These are phyloP conservation scores for Colletotrichum sp. DNA, from an alignment of 2,329 filamentous ascomycete species.

Conservation along the genomic window DNA sequence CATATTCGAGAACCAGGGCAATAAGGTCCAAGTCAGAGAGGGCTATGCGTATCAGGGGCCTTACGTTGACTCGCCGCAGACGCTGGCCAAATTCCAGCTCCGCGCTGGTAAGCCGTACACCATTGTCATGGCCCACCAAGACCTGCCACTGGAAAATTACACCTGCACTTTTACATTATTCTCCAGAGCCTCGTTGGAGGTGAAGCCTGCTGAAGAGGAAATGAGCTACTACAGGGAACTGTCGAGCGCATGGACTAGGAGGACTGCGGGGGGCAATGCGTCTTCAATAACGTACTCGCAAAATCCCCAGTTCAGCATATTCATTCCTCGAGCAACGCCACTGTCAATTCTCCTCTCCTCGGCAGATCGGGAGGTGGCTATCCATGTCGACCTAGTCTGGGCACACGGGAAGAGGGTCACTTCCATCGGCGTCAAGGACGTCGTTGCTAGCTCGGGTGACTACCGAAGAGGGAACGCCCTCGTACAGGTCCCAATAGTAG, in stretches of 20 bases:
- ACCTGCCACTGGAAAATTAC: slow-evolving; percentile 74
- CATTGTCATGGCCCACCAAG: slow-evolving; percentile 78
- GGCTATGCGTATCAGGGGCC: slow-evolving; percentile 75
- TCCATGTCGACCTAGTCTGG: slow-evolving; percentile 87
- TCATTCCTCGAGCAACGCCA: slow-evolving; percentile 59
- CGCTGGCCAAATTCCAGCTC: slow-evolving; percentile 71
- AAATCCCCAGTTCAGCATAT: slow-evolving; percentile 86
- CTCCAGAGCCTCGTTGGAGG: slow-evolving; percentile 64
- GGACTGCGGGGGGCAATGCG: slow-evolving; percentile 85
- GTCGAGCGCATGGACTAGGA: slow-evolving; percentile 73
- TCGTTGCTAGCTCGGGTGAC: slow-evolving; percentile 84
- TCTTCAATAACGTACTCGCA: slow-evolving; percentile 76
- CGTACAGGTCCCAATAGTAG: slow-evolving; percentile 64
- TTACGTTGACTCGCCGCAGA: slow-evolving; percentile 95
- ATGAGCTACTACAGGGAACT: slow-evolving; percentile 65
- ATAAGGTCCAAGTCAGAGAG: slow-evolving; percentile 76
- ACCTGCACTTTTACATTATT: slow-evolving; percentile 89
- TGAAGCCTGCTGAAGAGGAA: slow-evolving; percentile 65
- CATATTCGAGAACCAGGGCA: slow-evolving; percentile 74
- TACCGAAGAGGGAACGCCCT: slow-evolving; percentile 83
- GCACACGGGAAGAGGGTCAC: slow-evolving; percentile 75
- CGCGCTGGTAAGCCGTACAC: slow-evolving; percentile 50
- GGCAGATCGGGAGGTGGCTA: slow-evolving; percentile 67
- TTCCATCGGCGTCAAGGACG: slow-evolving; percentile 73
- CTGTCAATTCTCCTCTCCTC: slow-evolving; percentile 79